Conservation (phyloP, 345 rosid genomes). For the Melastoma malabathricum region DNA sequence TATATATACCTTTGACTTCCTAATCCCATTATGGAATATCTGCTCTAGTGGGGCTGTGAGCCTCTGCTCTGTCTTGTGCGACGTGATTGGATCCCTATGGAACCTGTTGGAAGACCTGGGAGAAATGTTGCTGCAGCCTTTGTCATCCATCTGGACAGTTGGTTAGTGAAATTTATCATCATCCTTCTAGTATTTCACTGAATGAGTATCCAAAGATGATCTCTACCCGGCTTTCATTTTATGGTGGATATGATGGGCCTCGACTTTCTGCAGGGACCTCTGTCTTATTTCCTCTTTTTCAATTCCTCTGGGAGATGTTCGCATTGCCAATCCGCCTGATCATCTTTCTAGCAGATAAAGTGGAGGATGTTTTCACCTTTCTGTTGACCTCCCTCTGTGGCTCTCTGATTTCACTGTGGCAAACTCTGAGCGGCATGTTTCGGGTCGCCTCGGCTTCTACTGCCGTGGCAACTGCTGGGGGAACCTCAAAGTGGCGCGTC, state of each 20-base stretch:
- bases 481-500: slow-evolving; percentile 78
- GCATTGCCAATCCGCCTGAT: slow-evolving; percentile 52
- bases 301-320: slow-evolving; percentile 56
- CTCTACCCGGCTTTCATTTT: background rate
- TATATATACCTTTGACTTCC: slow-evolving; percentile 23
- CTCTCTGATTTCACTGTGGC: slow-evolving; percentile 39
- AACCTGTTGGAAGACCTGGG: slow-evolving; percentile 31
- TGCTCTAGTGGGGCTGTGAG: slow-evolving; percentile 34
- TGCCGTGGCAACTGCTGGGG: slow-evolving; percentile 39
- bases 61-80: slow-evolving; percentile 36
- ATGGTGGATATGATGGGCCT: slow-evolving; percentile 1
- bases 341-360: slow-evolving; percentile 32
- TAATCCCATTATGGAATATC: slow-evolving; percentile 59
- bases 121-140: slow-evolving; percentile 43
- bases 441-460: slow-evolving; percentile 52
- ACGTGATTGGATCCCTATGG: slow-evolving; percentile 33
- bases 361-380: slow-evolving; percentile 13
- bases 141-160: slow-evolving; percentile 42
- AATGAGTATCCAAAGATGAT: background rate
- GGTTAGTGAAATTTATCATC: slow-evolving; percentile 28
- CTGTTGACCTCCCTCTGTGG: slow-evolving; percentile 29
- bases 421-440: slow-evolving; percentile 34
- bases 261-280: slow-evolving; percentile 35
- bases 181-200: too few relatives aligned
- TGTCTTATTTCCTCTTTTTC: slow-evolving; percentile 46